Base-by-base conservation (phyloP, 805 yeast genomes). In the Clavispora phyllophila region DNA sequence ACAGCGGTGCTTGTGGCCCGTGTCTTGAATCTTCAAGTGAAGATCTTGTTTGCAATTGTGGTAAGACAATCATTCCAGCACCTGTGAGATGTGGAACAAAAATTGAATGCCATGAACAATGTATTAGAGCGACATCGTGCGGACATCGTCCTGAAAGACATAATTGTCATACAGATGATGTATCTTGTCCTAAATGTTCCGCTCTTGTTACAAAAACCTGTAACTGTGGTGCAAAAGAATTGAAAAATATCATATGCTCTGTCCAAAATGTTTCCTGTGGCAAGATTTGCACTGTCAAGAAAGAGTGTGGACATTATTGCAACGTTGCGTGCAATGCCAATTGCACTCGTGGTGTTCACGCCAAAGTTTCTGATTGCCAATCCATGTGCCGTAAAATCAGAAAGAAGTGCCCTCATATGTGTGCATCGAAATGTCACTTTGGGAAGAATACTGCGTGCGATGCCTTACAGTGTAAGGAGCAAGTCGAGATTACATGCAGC, bases 1-100 rank as follows among this genome's bases (percentile, higher is more conserved):
- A 87, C 60, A 66, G 78, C 12, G 96, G 96, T 0, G 75, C 84
- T 3, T 87, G 96, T 62, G 76, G 80, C 3, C 84, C 89, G 10
- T 87, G 96, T 58, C 59, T 85, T 38, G 95, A 87, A 55, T 82
- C 91, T 5, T 75, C 84, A n/a, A 77, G 81, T 32, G 87, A 85
- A 15, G 96, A 87, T 57, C 65, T 85, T 51, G 76, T 79, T 3
- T 87, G 96, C 56, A 75, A 82, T 38, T 87, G 96, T 67, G 95
- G 96, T 3, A 71, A 74, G 48, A 87, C 96, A 0, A 74, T 84
- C 3, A 70, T 87, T 5, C 74, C 72, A 17, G 96, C 95, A 0
- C 96, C 96, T 0, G 87, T 87, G 9, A 67, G 96, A 49, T 87
- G 96, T 65, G 96, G 96, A 12, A 78, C 87, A 0, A 69, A 62